Base-by-base conservation (phyloP, 306 rosid genomes). In the Canavalia gladiata region DNA sequence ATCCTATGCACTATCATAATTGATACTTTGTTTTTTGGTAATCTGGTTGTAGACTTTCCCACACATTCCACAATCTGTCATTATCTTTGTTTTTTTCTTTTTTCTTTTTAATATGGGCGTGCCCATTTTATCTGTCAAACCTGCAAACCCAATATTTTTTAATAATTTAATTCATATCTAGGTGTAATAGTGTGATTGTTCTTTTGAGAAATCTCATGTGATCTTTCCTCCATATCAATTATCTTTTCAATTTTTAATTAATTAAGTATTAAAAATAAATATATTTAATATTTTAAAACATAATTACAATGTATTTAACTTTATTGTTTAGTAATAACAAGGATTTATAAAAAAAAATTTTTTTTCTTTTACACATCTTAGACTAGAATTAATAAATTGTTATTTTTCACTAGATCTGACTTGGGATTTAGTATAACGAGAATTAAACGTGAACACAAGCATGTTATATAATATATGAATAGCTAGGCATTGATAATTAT, bases 381-480 rank as follows among this genome's bases (percentile, higher is more conserved):
- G 4, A 2, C 2, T 37, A 37, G 51, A 66, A 42, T 52, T 66
- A n/a, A 41, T 42, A 66, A 66, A 41, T 42, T 41, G 7, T 18
- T 7, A 2, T 5, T 8, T 42, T 13, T 39, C 39, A 63, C 41
- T 49, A 7, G n/a, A 39, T n/a, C 2, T 65, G 49, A 13, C 18
- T 41, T 65, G n/a, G 0, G 6, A 65, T 13, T 39, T 41, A 3
- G 33, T 65, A 39, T 25, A 4, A 3, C 3, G 1, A 65, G 7
- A 41, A 41, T 39, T 41, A 41, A n/a, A 41, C 71, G 33, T 7
- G 47, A 7, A 37, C 69, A 37, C 30, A 37, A 64, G 7, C 69
- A 64, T 37, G 71, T 65, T 65, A 65, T 65, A 65, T 41, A 65
- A 18, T 34, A 41, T n/a, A 33, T 18, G 51, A 18, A 11, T 64